phyloP scores from a whole-genome alignment of 169 alveolate genomes.

The Plasmodium ovale region DNA sequence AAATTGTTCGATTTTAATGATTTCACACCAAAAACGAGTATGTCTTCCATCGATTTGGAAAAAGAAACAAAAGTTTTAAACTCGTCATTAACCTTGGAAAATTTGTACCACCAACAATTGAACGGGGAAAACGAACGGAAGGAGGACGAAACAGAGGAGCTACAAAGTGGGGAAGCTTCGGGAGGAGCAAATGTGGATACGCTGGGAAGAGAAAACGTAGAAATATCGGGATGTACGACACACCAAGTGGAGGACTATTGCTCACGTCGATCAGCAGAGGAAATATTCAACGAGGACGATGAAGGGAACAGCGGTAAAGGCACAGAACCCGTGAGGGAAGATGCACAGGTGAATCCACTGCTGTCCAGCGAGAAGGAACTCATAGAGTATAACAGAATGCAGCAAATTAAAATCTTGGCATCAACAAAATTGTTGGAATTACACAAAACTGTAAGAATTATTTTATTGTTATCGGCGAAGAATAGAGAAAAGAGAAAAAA shows the following conservation, averaged over 20 bases:
- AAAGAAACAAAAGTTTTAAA: background rate
- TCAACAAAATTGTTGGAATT: conserved; percentile 41
- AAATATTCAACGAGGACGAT: background rate
- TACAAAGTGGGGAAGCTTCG: background rate
- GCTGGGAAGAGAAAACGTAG: background rate
- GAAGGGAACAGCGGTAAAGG: background rate
- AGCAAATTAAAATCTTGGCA: conserved; percentile 55
- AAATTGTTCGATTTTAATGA: background rate
- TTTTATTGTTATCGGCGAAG: conserved; percentile 23
- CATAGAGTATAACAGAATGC: conserved; percentile 50
- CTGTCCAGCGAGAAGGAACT: conserved; percentile 26
- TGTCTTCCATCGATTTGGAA: conserved; percentile 43
- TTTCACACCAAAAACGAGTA: conserved; percentile 16
- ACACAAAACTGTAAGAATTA: conserved; percentile 34
- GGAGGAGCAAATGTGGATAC: background rate
- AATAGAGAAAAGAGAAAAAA: conserved; percentile 33
- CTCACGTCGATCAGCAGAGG: background rate
- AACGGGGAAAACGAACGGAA: background rate
- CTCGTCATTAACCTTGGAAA: conserved; percentile 1
- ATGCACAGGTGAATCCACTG: background rate
- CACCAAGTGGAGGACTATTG: background rate
- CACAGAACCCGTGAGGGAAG: background rate
- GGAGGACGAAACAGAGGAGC: background rate
- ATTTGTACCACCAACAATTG: conserved; percentile 5
- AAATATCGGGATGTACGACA: background rate